Conservation (phyloP, 306 rosid species). For the Vigna mungo region DNA sequence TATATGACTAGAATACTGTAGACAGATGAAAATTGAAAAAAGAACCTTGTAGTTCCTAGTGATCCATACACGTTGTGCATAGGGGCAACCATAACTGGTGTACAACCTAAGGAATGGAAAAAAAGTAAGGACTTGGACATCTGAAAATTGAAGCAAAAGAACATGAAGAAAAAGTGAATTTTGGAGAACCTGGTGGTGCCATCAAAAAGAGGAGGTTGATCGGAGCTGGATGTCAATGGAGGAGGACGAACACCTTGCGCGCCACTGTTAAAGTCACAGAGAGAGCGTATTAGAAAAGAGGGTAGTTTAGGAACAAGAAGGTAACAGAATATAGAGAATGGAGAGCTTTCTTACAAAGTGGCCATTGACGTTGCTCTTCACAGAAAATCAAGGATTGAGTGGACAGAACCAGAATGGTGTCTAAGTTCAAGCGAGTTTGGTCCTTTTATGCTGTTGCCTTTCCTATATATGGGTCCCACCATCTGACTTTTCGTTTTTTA, state of each 20-base stretch:
- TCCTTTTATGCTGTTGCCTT: background rate
- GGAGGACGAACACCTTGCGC: conserved; percentile 55
- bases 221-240: conserved; percentile 59
- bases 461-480: no score
- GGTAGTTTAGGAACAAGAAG: background rate
- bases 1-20: background rate
- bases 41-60: conserved; percentile 78
- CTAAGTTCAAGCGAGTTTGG: background rate
- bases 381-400: background rate
- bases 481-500: no score
- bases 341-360: conserved; percentile 25
- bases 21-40: background rate
- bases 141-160: background rate
- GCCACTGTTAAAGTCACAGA: conserved; percentile 36
- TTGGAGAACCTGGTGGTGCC: conserved; percentile 78
- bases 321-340: background rate
- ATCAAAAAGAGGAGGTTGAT: conserved; percentile 77
- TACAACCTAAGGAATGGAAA: conserved; percentile 58
- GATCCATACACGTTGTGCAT: conserved; percentile 90
- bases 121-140: background rate
- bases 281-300: background rate
- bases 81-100: conserved; percentile 64
- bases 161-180: background rate
- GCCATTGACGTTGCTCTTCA: conserved; percentile 40
- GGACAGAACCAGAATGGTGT: background rate